phyloP scores from a whole-genome alignment of 371 early-diverging fungal genomes.

The Blakeslea trispora region DNA sequence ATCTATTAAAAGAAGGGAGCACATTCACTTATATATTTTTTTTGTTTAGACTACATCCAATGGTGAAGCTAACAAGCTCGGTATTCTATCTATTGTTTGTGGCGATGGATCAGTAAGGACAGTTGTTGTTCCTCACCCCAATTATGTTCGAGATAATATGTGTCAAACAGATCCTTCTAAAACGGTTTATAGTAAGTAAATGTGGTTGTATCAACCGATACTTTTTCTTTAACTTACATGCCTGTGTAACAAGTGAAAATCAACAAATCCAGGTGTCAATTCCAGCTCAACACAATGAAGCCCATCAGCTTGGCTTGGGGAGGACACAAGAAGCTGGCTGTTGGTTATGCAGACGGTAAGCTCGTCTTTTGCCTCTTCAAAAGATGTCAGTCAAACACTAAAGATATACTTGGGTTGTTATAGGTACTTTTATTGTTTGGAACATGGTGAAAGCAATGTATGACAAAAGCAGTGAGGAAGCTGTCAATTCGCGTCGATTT shows the following conservation, averaged over 20 bases:
- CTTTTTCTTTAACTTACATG: too few relatives aligned
- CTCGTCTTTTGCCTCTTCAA: too few relatives aligned
- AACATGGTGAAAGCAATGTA: conserved; percentile 24
- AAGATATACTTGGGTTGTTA: neutral
- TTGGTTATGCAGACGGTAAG: conserved; percentile 1
- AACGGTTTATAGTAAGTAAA: conserved; percentile 21
- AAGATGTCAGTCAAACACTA: neutral
- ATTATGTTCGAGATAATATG: conserved; percentile 21
- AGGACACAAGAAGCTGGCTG: conserved; percentile 38
- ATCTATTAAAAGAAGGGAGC: neutral
- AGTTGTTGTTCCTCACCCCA: conserved; percentile 54
- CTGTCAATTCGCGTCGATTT: neutral
- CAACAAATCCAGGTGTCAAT: conserved; percentile 14
- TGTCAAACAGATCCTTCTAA: conserved; percentile 4
- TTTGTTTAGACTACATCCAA: neutral
- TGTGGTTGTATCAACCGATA: neutral
- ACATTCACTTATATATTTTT: neutral
- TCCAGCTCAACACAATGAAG: conserved; percentile 1
- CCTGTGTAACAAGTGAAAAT: conserved; percentile 13
- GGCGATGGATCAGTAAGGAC: conserved; percentile 54
- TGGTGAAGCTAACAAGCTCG: conserved; percentile 35
- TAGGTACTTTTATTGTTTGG: conserved; percentile 35
- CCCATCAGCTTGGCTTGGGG: conserved; percentile 32
- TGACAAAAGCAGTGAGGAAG: neutral
- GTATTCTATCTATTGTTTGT: conserved; percentile 52